Conservation (phyloP, 768 basidiomycete species). For the Lactarius sanguifluus region DNA sequence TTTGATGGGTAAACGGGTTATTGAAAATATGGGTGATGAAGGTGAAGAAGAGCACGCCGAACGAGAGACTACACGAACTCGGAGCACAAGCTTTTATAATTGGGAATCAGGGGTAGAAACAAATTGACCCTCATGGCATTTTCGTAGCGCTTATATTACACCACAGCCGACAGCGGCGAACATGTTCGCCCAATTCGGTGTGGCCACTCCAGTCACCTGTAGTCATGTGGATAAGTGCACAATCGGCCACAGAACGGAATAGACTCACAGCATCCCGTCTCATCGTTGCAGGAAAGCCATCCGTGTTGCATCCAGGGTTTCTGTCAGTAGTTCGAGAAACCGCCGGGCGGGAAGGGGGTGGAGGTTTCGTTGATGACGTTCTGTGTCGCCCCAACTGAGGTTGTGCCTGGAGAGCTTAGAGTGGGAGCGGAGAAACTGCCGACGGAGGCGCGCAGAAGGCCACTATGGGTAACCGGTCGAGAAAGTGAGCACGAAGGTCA, state of each 20-base stretch:
- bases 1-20: not conserved
- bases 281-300: slow-evolving; percentile 22
- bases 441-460: not conserved
- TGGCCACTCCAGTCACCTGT: slow-evolving; percentile 55
- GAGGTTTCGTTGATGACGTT: slow-evolving; percentile 36
- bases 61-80: no score
- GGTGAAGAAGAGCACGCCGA: not conserved
- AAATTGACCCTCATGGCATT: no score
- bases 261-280: slow-evolving; percentile 25
- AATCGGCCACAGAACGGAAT: not conserved
- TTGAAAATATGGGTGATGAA: not conserved
- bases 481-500: slow-evolving; percentile 39
- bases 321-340: slow-evolving; percentile 37
- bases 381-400: slow-evolving; percentile 39
- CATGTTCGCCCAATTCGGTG: slow-evolving; percentile 53
- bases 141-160: not conserved
- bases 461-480: slow-evolving; percentile 39
- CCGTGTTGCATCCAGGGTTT: slow-evolving; percentile 26
- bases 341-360: slow-evolving; percentile 38
- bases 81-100: no score
- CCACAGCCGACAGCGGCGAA: slow-evolving; percentile 37
- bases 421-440: not conserved
- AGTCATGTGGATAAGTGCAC: not conserved
- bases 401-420: slow-evolving; percentile 15
- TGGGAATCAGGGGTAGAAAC: no score